These are phyloP conservation scores for Hypericum perforatum DNA, from an alignment of 345 rosid species.

Conservation along the genomic window DNA sequence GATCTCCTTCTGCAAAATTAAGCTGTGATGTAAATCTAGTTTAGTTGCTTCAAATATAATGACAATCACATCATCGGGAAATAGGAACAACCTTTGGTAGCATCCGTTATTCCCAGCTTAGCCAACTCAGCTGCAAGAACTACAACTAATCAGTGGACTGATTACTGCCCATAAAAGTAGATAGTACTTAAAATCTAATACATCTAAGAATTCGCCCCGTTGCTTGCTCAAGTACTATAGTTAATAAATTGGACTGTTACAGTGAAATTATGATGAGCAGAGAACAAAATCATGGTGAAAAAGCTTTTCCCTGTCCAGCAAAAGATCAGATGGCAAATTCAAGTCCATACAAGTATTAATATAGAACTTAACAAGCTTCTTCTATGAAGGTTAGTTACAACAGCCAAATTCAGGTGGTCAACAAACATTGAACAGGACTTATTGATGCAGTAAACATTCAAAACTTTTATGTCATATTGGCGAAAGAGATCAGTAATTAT, in stretches of 20 bases:
- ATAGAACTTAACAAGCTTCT: neutral
- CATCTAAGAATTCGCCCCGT: too few species aligned
- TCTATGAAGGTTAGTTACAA: neutral
- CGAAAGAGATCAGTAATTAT: conserved; percentile 1
- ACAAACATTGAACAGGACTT: neutral
- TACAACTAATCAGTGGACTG: conserved; percentile 14
- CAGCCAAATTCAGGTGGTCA: neutral
- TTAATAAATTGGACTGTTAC: too few species aligned
- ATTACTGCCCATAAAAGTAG: neutral
- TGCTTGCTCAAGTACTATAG: too few species aligned
- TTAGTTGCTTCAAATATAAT: conserved; percentile 9
- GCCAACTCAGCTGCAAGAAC: conserved; percentile 61
- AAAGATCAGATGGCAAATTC: too few species aligned
- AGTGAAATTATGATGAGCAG: too few species aligned
- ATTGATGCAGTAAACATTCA: conserved; percentile 3
- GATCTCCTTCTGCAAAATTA: conserved; percentile 60
- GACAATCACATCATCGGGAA: conserved; percentile 9
- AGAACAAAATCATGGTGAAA: too few species aligned
- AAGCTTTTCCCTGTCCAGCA: too few species aligned
- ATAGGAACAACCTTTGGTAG: conserved; percentile 48
- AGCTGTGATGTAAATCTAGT: conserved; percentile 8
- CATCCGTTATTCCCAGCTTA: conserved; percentile 81
- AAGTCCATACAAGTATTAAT: too few species aligned
- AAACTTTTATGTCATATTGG: conserved; percentile 1
- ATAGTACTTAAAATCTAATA: too few species aligned